These are phyloP conservation scores for Teunomyces aglyptinius DNA, from an alignment of 805 yeast genomes.

Conservation along the genomic window DNA sequence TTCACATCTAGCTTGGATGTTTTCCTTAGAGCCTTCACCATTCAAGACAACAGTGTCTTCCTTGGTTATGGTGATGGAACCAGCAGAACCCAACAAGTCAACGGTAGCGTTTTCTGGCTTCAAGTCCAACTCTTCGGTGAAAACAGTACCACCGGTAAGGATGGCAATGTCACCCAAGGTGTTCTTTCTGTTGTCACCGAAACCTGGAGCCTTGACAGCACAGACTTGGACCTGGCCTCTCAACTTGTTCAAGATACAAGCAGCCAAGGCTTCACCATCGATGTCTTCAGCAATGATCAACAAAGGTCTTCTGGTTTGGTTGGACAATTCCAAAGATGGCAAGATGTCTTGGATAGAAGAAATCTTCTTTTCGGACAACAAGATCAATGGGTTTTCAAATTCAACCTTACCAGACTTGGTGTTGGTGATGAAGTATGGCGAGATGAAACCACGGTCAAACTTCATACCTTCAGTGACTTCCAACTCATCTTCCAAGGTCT, in stretches of 20 bases:
- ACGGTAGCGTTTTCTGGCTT: slow-evolving; percentile 93
- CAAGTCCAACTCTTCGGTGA: slow-evolving; percentile 91
- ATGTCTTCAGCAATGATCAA: slow-evolving; percentile 92
- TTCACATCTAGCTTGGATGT: slow-evolving; percentile 82
- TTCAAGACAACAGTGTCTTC: slow-evolving; percentile 93
- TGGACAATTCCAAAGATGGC: slow-evolving; percentile 90
- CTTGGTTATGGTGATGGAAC: slow-evolving; percentile 88
- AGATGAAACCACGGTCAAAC: slow-evolving; percentile 95
- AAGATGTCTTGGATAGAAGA: slow-evolving; percentile 85
- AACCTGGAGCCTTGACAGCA: slow-evolving; percentile 98
- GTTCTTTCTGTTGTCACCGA: slow-evolving; percentile 98
- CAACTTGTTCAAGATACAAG: slow-evolving; percentile 93
- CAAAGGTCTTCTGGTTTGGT: slow-evolving; percentile 90
- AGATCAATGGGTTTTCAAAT: slow-evolving; percentile 86
- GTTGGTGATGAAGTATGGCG: slow-evolving; percentile 95
- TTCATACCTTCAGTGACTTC: slow-evolving; percentile 98
- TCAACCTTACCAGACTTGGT: slow-evolving; percentile 91
- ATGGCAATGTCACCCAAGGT: slow-evolving; percentile 94
- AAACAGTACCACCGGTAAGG: slow-evolving; percentile 87
- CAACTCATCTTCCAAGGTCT: slow-evolving; percentile 92
- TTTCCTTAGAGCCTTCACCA: slow-evolving; percentile 86
- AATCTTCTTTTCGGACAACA: slow-evolving; percentile 90
- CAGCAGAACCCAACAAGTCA: slow-evolving; percentile 88
- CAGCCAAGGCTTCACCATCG: slow-evolving; percentile 98
- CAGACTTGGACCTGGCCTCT: slow-evolving; percentile 98